phyloP scores from a whole-genome alignment of 208 protist genomes.

The Acanthamoeba culbertsoni region DNA sequence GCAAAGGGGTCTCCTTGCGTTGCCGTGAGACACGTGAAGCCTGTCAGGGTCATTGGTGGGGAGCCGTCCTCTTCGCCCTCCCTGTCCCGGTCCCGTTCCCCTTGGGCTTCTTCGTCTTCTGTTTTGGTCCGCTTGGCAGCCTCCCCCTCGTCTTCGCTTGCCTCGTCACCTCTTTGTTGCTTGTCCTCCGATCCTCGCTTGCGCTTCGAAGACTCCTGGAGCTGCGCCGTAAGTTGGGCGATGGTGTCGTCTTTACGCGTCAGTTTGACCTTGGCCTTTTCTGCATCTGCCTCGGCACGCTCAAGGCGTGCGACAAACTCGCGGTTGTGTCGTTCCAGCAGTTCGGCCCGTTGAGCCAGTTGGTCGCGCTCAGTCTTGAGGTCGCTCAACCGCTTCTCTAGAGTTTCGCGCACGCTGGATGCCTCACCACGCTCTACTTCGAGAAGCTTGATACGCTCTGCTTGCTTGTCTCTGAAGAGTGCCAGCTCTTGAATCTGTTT shows the following conservation, averaged over 20 bases:
- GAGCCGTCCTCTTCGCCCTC: background rate
- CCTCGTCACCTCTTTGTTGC: background rate
- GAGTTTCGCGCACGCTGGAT: background rate
- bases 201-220: too few relatives aligned
- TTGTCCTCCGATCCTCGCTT: background rate
- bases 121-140: too few relatives aligned
- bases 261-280: background rate
- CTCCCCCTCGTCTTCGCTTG: background rate
- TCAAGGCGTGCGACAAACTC: background rate
- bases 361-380: background rate
- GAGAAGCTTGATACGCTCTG: background rate
- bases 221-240: background rate
- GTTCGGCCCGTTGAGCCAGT: background rate
- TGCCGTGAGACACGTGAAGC: background rate
- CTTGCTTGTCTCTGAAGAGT: background rate
- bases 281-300: background rate
- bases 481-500: background rate
- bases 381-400: background rate
- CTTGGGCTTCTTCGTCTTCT: background rate
- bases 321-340: background rate
- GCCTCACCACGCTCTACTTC: background rate
- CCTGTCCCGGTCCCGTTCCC: background rate
- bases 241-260: background rate
- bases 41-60: background rate
- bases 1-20: background rate